Percentiles rank a stretch among this genome's conserved stretches.
These are phyloP conservation scores for Fusarium sp. DNA, from an alignment of 2,329 filamentous ascomycete genomes.

Conservation along the genomic window DNA sequence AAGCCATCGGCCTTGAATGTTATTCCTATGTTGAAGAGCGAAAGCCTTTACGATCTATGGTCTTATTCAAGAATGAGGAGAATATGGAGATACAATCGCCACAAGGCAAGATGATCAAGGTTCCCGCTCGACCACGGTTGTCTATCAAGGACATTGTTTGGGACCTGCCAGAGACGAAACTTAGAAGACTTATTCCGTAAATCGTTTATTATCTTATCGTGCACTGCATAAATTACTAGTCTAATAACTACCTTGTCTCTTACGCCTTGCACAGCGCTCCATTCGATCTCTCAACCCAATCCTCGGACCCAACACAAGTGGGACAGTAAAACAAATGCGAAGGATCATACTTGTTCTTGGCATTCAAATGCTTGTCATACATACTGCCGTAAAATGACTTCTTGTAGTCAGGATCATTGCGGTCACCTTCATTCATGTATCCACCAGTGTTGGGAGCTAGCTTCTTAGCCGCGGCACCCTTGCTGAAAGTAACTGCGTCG, in stretches of 20 bases:
- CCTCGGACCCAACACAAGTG: conserved; percentile 31
- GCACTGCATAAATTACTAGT: neutral
- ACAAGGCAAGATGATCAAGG: neutral
- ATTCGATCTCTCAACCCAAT: conserved; percentile 12
- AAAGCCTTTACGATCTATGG: neutral
- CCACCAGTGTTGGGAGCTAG: conserved; percentile 21
- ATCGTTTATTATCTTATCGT: neutral
- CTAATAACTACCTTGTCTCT: neutral
- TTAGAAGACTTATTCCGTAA: neutral
- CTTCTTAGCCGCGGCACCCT: conserved; percentile 28
- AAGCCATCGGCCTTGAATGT: neutral
- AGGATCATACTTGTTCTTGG: conserved; percentile 32
- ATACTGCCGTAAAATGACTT: conserved; percentile 13
- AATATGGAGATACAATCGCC: neutral
- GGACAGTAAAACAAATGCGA: conserved; percentile 30
- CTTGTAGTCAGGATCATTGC: conserved; percentile 27
- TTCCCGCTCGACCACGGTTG: neutral
- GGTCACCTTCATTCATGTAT: conserved; percentile 33
- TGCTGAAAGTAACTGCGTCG: conserved; percentile 15
- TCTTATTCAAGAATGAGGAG: conserved; percentile 10
- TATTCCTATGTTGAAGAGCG: neutral
- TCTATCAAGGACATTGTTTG: conserved; percentile 6
- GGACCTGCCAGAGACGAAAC: conserved; percentile 12
- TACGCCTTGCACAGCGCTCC: conserved; percentile 15
- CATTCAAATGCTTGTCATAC: conserved; percentile 4